Conservation (phyloP, 2,329 filamentous ascomycete genomes). For the Talaromyces marneffei region DNA sequence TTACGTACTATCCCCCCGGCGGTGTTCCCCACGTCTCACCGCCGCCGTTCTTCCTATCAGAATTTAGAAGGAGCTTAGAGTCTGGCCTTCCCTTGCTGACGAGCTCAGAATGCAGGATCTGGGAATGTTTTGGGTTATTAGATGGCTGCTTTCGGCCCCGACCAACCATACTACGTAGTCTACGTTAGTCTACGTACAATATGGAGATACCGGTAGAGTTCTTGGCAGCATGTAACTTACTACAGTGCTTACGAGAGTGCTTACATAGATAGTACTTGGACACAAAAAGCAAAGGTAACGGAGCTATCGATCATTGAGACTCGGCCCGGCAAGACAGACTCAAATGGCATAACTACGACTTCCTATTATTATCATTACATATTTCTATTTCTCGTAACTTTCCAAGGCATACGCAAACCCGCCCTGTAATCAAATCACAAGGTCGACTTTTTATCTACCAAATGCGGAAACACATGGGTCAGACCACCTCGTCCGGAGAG, state of each 20-base stretch:
- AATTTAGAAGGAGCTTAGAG: not conserved
- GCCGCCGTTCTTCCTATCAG: too few species aligned
- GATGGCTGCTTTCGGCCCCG: not conserved
- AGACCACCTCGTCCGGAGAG: slow-evolving; percentile 20
- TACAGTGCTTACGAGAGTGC: too few species aligned
- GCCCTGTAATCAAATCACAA: not conserved
- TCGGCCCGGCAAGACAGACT: not conserved
- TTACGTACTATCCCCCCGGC: not conserved
- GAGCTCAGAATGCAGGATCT: not conserved
- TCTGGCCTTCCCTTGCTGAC: not conserved
- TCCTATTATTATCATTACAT: slow-evolving; percentile 1
- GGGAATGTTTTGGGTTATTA: not conserved
- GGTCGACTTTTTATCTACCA: slow-evolving; percentile 18
- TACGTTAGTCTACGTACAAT: too few species aligned
- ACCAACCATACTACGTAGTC: too few species aligned
- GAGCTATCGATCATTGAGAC: not conserved
- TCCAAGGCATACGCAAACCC: not conserved
- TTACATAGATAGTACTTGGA: not conserved
- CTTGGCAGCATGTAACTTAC: too few species aligned
- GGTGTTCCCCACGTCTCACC: slow-evolving; percentile 4
- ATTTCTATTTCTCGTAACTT: not conserved
- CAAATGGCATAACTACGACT: not conserved
- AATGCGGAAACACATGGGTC: slow-evolving; percentile 34
- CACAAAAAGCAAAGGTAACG: not conserved
- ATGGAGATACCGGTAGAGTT: too few species aligned